Conservation (phyloP, 768 basidiomycete species). For the Pleurotus tuoliensis region DNA sequence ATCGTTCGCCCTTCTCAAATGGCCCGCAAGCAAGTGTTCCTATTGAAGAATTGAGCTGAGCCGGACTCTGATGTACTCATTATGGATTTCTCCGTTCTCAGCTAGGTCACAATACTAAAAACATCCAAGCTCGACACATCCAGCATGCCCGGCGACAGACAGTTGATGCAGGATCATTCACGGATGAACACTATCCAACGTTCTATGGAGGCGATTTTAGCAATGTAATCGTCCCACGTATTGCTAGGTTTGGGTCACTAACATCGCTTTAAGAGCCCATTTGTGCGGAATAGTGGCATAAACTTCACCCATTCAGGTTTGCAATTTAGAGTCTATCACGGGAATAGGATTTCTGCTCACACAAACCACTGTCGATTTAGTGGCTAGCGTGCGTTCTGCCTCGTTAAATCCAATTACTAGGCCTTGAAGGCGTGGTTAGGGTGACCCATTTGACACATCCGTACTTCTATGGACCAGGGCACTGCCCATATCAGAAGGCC, state of each 20-base stretch:
- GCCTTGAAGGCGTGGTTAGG: conserved; percentile 23
- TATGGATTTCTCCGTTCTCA: conserved; percentile 12
- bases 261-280: conserved; percentile 29
- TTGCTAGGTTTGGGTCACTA: background rate
- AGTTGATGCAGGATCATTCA: conserved; percentile 31
- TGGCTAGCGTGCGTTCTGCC: conserved; percentile 39
- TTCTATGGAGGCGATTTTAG: conserved; percentile 47
- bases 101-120: conserved; percentile 34
- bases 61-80: background rate
- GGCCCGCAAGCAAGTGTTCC: conserved; percentile 24
- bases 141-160: conserved; percentile 31
- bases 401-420: background rate
- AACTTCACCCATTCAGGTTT: conserved; percentile 46
- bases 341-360: too few species aligned
- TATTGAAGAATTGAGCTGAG: background rate
- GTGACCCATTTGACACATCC: conserved; percentile 51
- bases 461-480: conserved; percentile 59
- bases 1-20: conserved; percentile 34
- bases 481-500: conserved; percentile 27
- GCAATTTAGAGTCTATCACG: background rate
- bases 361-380: conserved; percentile 17
- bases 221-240: conserved; percentile 28
- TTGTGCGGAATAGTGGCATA: conserved; percentile 46
- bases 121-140: conserved; percentile 33
- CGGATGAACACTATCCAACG: conserved; percentile 46